Percentiles rank a stretch among this genome's conserved stretches.
phyloP scores from a whole-genome alignment of 257 asterid species.

The Avicennia marina region DNA sequence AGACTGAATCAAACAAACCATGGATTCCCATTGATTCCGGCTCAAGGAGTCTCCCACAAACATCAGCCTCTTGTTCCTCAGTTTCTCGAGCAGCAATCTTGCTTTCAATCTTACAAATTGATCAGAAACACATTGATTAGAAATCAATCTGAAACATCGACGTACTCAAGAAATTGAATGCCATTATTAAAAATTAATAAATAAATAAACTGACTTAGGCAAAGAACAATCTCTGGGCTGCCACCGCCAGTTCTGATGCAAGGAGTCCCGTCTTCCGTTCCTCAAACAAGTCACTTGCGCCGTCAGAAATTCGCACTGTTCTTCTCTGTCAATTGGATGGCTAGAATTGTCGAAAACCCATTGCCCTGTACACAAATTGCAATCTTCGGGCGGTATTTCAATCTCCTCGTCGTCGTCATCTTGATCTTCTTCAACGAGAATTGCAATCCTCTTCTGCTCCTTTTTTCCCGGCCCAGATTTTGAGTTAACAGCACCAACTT shows the following conservation, averaged over 20 bases:
- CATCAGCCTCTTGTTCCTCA: constrained; percentile 25
- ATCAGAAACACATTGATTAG: too few species aligned
- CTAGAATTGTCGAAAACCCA: constrained; percentile 9
- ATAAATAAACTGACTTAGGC: not conserved
- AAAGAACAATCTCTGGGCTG: constrained; percentile 12
- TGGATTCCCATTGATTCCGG: constrained; percentile 23
- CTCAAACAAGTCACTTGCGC: constrained; percentile 16
- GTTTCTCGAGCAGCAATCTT: constrained; percentile 13
- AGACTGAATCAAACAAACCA: constrained; percentile 21
- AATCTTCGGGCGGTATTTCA: not conserved
- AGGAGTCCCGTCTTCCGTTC: constrained; percentile 6
- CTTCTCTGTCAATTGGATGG: constrained; percentile 2
- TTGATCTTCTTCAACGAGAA: not conserved
- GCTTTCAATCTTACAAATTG: not conserved
- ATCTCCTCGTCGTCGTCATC: not conserved
- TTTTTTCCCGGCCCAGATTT: not conserved
- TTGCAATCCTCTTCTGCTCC: not conserved
- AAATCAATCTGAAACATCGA: too few species aligned
- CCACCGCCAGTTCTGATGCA: constrained; percentile 14
- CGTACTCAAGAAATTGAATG: not conserved
- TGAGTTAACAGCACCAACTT: too few species aligned
- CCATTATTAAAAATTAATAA: not conserved
- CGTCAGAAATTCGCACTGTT: constrained; percentile 4
- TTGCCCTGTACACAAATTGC: constrained; percentile 9
- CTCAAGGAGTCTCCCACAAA: constrained; percentile 22